phyloP scores from a whole-genome alignment of 371 early-diverging fungal species.

The Entomophthora muscae region DNA sequence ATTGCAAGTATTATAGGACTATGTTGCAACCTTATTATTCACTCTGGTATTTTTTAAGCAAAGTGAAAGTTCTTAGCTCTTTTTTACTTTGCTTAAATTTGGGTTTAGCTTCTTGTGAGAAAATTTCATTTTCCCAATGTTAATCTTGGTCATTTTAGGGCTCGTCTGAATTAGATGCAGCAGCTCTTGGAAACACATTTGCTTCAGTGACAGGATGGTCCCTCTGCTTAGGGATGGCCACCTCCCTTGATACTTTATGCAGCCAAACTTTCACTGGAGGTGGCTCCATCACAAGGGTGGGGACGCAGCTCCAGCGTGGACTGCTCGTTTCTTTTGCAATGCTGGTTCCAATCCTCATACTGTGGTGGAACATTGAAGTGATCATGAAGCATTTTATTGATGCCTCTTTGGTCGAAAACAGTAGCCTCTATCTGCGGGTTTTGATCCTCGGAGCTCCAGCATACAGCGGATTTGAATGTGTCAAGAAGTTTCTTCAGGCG shows the following conservation, averaged over 20 bases:
- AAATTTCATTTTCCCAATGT: neutral
- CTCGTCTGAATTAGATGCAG: conserved; percentile 8
- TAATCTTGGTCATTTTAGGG: neutral
- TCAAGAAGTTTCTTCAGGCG: conserved; percentile 62
- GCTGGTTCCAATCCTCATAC: conserved; percentile 42
- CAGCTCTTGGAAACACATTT: conserved; percentile 18
- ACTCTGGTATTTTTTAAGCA: too few relatives aligned
- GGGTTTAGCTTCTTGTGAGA: too few relatives aligned
- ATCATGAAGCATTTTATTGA: conserved; percentile 32
- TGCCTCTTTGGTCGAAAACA: conserved; percentile 21
- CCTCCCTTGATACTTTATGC: conserved; percentile 74
- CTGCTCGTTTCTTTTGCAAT: conserved; percentile 42
- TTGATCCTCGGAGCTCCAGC: conserved; percentile 60
- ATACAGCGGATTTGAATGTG: conserved; percentile 53
- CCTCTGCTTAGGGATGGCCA: conserved; percentile 52
- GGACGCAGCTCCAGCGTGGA: conserved; percentile 66
- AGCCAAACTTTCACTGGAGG: conserved; percentile 59
- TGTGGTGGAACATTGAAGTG: conserved; percentile 54
- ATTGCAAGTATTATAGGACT: too few relatives aligned
- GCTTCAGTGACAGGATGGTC: conserved; percentile 71
- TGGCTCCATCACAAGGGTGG: conserved; percentile 43
- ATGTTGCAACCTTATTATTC: too few relatives aligned
- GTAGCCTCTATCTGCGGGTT: conserved; percentile 40
- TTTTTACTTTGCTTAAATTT: too few relatives aligned
- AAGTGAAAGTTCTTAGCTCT: too few relatives aligned